These are phyloP conservation scores for Mycena rebaudengoi DNA, from an alignment of 768 basidiomycete species.

Conservation along the genomic window DNA sequence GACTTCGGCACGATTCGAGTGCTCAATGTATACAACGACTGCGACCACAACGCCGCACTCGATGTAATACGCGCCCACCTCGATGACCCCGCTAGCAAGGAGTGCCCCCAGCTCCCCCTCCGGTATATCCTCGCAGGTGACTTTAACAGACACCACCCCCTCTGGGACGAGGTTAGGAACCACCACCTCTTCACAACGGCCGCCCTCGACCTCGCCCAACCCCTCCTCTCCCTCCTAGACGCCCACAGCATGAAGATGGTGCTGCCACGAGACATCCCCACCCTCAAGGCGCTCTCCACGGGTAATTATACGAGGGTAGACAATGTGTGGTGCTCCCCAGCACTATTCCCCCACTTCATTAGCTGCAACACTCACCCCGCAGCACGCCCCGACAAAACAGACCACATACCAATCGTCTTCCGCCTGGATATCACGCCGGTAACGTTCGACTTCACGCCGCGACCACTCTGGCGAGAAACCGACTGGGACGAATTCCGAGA, in stretches of 20 bases:
- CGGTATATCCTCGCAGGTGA: slow-evolving; percentile 44
- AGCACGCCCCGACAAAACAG: slow-evolving; percentile 33
- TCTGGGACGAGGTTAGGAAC: slow-evolving; percentile 45
- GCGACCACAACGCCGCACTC: slow-evolving; percentile 13
- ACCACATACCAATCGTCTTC: slow-evolving; percentile 51
- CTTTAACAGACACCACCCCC: slow-evolving; percentile 52
- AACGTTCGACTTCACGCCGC: not conserved
- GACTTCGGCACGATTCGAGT: slow-evolving; percentile 25
- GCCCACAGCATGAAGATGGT: slow-evolving; percentile 42
- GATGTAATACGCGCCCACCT: not conserved
- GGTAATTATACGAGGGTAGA: slow-evolving; percentile 49
- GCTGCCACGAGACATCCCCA: slow-evolving; percentile 44
- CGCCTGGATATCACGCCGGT: slow-evolving; percentile 30
- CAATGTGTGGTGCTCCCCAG: slow-evolving; percentile 48
- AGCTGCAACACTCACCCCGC: slow-evolving; percentile 35
- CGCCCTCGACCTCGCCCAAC: slow-evolving; percentile 30
- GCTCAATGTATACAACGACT: slow-evolving; percentile 37
- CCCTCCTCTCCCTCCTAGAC: slow-evolving; percentile 35
- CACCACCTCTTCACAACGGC: slow-evolving; percentile 43
- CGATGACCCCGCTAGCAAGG: not conserved
- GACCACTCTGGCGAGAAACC: slow-evolving; percentile 35
- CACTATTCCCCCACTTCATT: slow-evolving; percentile 28
- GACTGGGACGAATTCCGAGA: slow-evolving; percentile 43
- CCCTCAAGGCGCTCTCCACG: slow-evolving; percentile 33
- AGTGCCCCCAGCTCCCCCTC: not conserved